Conservation (phyloP, 768 basidiomycete genomes). For the Russula griseocarnosa region DNA sequence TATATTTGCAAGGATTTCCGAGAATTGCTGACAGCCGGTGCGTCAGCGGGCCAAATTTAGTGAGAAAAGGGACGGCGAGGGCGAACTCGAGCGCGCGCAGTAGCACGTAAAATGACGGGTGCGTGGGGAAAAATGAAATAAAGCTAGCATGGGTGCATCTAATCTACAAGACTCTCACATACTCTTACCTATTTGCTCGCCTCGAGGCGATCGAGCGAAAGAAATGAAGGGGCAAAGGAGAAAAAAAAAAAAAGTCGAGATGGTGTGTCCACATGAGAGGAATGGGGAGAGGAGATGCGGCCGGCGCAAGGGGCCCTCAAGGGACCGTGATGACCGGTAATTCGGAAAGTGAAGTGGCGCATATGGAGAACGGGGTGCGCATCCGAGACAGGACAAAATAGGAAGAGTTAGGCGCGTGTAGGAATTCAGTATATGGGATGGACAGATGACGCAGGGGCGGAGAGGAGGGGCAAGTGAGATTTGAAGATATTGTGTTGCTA, state of each 20-base stretch:
- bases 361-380: not conserved
- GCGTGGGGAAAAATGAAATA: slow-evolving; percentile 10
- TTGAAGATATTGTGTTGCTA: slow-evolving; percentile 20
- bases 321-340: not conserved
- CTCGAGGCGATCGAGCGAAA: not conserved
- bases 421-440: slow-evolving; percentile 3
- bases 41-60: slow-evolving; percentile 13
- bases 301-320: not conserved
- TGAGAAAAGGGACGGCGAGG: not conserved
- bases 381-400: slow-evolving; percentile 12
- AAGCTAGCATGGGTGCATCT: not conserved
- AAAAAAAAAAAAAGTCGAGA: not conserved
- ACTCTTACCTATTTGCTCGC: not conserved
- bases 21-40: slow-evolving; percentile 16
- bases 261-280: slow-evolving; percentile 5
- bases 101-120: slow-evolving; percentile 20
- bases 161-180: not conserved
- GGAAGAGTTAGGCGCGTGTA: slow-evolving; percentile 18
- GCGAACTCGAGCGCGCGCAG: slow-evolving; percentile 3
- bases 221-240: not conserved
- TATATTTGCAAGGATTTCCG: slow-evolving; percentile 20
- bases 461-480: not conserved
- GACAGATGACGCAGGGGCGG: slow-evolving; percentile 18
- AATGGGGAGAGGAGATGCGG: not conserved
- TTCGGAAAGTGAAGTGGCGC: slow-evolving; percentile 22